Conservation (phyloP, 768 basidiomycete genomes). For the Trametes villosa region DNA sequence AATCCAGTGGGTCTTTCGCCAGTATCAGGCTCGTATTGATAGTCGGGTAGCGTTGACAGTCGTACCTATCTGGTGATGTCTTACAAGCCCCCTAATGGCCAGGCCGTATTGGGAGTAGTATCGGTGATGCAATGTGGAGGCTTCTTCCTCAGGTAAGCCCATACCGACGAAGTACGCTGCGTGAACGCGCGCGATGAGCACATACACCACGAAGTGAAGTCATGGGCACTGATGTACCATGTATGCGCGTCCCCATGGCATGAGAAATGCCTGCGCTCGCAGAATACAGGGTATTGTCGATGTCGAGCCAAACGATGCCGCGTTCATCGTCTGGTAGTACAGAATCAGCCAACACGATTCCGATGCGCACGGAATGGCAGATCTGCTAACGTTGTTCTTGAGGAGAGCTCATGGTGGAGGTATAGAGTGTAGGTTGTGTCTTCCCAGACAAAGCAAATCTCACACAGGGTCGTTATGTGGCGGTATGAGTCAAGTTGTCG, state of each 20-base stretch:
- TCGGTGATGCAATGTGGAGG: constrained; percentile 64
- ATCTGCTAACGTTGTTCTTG: constrained; percentile 1
- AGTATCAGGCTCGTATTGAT: not conserved
- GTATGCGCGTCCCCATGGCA: constrained; percentile 80
- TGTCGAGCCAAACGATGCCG: constrained; percentile 77
- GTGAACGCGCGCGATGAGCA: not conserved
- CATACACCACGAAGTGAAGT: not conserved
- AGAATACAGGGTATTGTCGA: constrained; percentile 89
- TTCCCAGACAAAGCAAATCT: too few relatives aligned
- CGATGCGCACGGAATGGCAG: not conserved
- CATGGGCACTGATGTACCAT: constrained; percentile 48
- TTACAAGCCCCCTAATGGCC: constrained; percentile 75
- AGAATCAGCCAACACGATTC: not conserved
- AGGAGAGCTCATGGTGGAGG: not conserved
- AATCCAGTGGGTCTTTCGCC: constrained; percentile 74
- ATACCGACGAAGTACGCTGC: constrained; percentile 76
- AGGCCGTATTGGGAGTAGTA: constrained; percentile 87
- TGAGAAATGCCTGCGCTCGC: constrained; percentile 74
- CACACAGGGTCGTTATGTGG: too few relatives aligned
- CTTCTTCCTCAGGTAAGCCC: constrained; percentile 70
- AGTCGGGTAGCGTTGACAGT: not conserved
- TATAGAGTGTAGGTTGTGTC: not conserved
- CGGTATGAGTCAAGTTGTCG: not conserved
- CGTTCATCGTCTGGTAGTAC: constrained; percentile 52
- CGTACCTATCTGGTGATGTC: constrained; percentile 75